Base-by-base conservation (phyloP, 352 stramenopile genomes). In the Thraustochytrium sp. region DNA sequence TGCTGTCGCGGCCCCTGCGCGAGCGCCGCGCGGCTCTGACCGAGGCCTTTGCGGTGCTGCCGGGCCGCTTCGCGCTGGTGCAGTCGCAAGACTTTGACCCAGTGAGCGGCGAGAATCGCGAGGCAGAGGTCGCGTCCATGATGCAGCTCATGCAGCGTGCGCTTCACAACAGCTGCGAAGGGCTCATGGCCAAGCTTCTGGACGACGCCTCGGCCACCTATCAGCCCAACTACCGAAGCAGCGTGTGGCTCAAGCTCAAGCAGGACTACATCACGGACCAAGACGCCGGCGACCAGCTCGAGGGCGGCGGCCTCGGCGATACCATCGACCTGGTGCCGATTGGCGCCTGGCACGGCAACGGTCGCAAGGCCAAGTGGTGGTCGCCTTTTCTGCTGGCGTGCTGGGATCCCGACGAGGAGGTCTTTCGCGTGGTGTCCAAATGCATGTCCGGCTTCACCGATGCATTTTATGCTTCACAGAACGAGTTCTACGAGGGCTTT, bases 311-410 rank as follows among this genome's bases (percentile, higher is more conserved):
- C 16, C 64, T 85, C 8, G 46, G 82, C 0, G 88, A 91, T 73
- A 89, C 88, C 3, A 86, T 91, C 53, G 88, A 91, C 76, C 87
- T 91, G 26, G 87, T 91, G 21, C 87, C 87, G 11, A 91, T 91
- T 54, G 88, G 88, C 51, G 88, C 86, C 16, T 91, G 87, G 87
- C 80, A 86, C 56, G 87, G 88, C 13, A 88, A 56, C 59, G 88
- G 88, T 4, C 75, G 88, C 74, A 91, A 91, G 64, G 85, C 82
- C 34, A 85, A 64, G 16, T 91, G 86, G 63, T 85, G 89, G 37
- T 89, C 85, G 0, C 88, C 88, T 16, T 85, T 90, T 18, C 59
- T 91, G 2, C 77, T 85, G 5, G 77, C 77, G 9, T 61, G 44
- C 46, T 85, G 42, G 31, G 68, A 85, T 54, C 77, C 63, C 3